These are phyloP conservation scores for Apophysomyces elegans DNA, from an alignment of 371 early-diverging fungal genomes.

Conservation along the genomic window DNA sequence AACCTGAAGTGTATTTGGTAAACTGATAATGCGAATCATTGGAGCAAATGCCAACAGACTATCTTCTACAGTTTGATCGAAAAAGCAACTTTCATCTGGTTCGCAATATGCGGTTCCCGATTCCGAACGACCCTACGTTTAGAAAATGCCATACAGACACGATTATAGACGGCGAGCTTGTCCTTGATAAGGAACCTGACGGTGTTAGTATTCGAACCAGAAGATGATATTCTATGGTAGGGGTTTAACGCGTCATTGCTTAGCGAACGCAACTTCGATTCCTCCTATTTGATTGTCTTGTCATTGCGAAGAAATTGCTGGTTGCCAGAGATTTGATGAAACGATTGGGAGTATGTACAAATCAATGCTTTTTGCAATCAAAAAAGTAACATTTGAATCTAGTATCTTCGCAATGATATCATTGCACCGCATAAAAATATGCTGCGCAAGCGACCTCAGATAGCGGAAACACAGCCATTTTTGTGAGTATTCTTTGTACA, in stretches of 20 bases:
- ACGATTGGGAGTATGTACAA: slow-evolving; percentile 74
- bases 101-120: slow-evolving; percentile 71
- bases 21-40: slow-evolving; percentile 13
- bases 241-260: background rate
- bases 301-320: slow-evolving; percentile 54
- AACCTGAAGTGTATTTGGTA: slow-evolving; percentile 72
- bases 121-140: slow-evolving; percentile 49
- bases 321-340: slow-evolving; percentile 61
- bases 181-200: slow-evolving; percentile 70
- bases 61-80: slow-evolving; percentile 74
- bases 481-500: slow-evolving; percentile 41
- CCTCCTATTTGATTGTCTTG: slow-evolving; percentile 82
- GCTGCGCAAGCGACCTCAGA: slow-evolving; percentile 48
- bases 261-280: slow-evolving; percentile 49
- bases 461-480: slow-evolving; percentile 61
- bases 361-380: background rate
- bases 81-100: slow-evolving; percentile 81
- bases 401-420: slow-evolving; percentile 70
- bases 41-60: slow-evolving; percentile 1
- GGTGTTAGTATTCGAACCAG: slow-evolving; percentile 52
- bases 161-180: slow-evolving; percentile 93
- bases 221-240: background rate
- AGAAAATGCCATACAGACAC: slow-evolving; percentile 72
- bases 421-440: slow-evolving; percentile 69
- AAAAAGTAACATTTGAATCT: slow-evolving; percentile 14